Percentiles rank a stretch among this genome's conserved stretches.
Evolutionary conservation across 768 basidiomycete genomes (phyloP).

Genomic region (Boletus subparvulus): DNA sequence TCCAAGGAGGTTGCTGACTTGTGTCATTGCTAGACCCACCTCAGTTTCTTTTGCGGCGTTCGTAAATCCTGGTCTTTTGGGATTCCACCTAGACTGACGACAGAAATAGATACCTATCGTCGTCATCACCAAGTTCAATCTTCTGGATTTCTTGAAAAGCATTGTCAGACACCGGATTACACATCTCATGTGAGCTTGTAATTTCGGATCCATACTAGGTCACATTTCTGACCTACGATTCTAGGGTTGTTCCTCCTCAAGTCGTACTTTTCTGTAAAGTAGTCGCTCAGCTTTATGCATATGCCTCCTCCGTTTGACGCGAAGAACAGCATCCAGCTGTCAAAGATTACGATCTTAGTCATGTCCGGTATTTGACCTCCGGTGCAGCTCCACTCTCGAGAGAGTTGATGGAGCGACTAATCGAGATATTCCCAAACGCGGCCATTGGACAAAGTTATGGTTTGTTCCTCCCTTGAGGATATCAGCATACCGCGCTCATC

Average conservation of each 20-base stretch:
- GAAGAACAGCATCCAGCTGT: conserved; percentile 38
- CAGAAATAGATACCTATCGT: conserved; percentile 49
- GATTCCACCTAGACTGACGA: conserved; percentile 4
- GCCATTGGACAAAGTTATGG: conserved; percentile 65
- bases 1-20: background rate
- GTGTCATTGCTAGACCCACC: conserved; percentile 52
- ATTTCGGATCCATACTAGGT: background rate
- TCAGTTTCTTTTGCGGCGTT: conserved; percentile 54
- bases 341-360: conserved; percentile 40
- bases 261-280: conserved; percentile 53
- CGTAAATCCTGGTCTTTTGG: conserved; percentile 19
- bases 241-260: conserved; percentile 47
- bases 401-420: conserved; percentile 48
- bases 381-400: conserved; percentile 61
- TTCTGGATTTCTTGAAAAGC: conserved; percentile 44
- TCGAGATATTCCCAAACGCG: conserved; percentile 46
- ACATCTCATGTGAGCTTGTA: conserved; percentile 39
- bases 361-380: conserved; percentile 37
- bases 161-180: conserved; percentile 46
- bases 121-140: conserved; percentile 44
- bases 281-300: background rate
- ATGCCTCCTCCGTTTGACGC: background rate
- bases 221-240: background rate
- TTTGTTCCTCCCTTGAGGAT: conserved; percentile 19
- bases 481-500: background rate